Evolutionary conservation across 768 basidiomycete genomes (phyloP), one percentile per base, ranked within the genome.

Genomic region (Asterophora lycoperdoides): DNA sequence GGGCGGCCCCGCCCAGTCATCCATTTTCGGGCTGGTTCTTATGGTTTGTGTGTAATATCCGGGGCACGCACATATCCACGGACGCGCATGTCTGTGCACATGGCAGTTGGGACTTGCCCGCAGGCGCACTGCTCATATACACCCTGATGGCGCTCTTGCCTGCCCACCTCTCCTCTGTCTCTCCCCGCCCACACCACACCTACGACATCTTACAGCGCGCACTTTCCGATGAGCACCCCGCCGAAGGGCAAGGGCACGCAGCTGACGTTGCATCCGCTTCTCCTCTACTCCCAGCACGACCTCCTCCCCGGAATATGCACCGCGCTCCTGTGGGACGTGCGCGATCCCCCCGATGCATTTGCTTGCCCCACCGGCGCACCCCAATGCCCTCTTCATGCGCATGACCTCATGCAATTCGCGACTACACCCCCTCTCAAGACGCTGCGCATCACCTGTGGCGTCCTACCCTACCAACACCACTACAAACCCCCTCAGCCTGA

Each of bases 281-380:
- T 77, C 9, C 54, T 57, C 23, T 73, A 73, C 56, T 68, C 68
- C 5, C 72, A 73, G 52, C 57, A 68, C 54, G 50, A 58, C 30
- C 46, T 59, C 26, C 53, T 50, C 10, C 52, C 56, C 0, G 58
- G 59, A 1, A 61, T 69, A 20, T 59, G 52, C 44, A 67, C 64
- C 41, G 10, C 58, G 8, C 49, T 80, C 32, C 49, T 71, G 13
- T 83, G 80, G 80, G 79, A 83, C 57, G 37, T 78, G 37, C 74
- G 78, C 32, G 63, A 68, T 44, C 26, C 66, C n/a, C 77, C 78
- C 8, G 48, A 56, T 4, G 41, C 41, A 2, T 61, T 60, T 15
- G 65, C 64, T 19, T 59, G 64, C 18, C 61, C 64, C 23, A 56
- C 64, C 39, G 15, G 35, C n/a, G 10, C 23, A 18, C 30, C 36